Base-by-base conservation (phyloP, 805 yeast genomes). In the Saturnispora sekii region DNA sequence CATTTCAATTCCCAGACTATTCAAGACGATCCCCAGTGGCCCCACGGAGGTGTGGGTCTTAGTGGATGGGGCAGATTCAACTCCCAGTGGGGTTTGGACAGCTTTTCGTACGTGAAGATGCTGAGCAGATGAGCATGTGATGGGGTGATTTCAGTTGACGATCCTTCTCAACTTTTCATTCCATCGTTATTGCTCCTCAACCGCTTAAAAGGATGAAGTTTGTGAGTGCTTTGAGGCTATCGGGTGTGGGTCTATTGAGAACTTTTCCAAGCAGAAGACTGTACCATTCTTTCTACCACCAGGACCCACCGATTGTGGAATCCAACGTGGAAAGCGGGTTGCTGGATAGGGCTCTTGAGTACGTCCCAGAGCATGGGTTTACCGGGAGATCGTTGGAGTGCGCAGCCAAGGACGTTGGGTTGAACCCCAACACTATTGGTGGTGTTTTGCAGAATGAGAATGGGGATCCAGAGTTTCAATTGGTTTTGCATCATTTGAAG, bases 341-440 rank as follows among this genome's bases (percentile, higher is more conserved):
- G 12, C 45, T 63, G 28, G 39, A 52, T 3, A 52, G 49, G 34
- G 68, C 68, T 9, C 57, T 63, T 39, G 55, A 58, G 4, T 50
- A 52, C 47, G 69, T 76, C 33, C 80, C 80, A 3, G 46, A 52
- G 36, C 56, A 52, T 44, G 81, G 81, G 2, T 75, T 76, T 53
- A 52, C 64, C 17, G 54, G 59, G 18, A 45, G 48, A 26, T 64
- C 78, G 17, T 56, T 76, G 3, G 60, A 62, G n/a, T 51, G 61
- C n/a, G 76, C 80, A 10, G 62, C 70, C 3, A 52, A 59, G 10
- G 69, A 68, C 32, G 54, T 74, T 54, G 58, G 63, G 7, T 42
- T 57, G 32, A 67, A 65, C 45, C 64, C 69, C 15, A 74, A 71
- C 52, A 63, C 71, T 10, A 51, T 73, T 10, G 65, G 61, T 37